Conservation (phyloP, 108 stramenopile species). For the Conticribra weissflogii region DNA sequence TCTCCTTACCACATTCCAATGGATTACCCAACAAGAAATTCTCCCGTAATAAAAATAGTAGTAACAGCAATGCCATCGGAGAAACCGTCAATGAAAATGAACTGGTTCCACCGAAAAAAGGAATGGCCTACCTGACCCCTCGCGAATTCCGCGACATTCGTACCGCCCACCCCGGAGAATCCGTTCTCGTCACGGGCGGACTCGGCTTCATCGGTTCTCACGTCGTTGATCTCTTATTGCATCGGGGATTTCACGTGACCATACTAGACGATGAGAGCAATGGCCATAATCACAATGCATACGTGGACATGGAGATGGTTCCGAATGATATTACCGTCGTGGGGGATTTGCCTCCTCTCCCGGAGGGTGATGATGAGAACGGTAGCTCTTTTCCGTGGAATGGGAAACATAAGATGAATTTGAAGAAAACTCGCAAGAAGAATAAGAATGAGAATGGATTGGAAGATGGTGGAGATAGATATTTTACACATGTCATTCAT, state of each 20-base stretch:
- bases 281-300: constrained; percentile 50
- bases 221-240: constrained; percentile 62
- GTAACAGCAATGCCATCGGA: too few relatives aligned
- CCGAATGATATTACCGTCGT: constrained; percentile 50
- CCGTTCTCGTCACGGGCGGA: constrained; percentile 82
- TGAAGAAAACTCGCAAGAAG: constrained; percentile 64
- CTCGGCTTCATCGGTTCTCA: constrained; percentile 86
- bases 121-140: constrained; percentile 30
- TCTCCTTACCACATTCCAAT: too few relatives aligned
- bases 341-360: constrained; percentile 36
- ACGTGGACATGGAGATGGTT: constrained; percentile 32
- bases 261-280: constrained; percentile 76
- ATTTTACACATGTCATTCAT: constrained; percentile 67
- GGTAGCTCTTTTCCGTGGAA: too few relatives aligned
- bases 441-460: constrained; percentile 5
- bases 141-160: constrained; percentile 40
- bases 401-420: too few relatives aligned
- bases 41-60: too few relatives aligned
- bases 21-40: too few relatives aligned
- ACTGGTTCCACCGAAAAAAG: constrained; percentile 25
- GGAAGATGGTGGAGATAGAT: constrained; percentile 2
- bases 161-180: constrained; percentile 23
- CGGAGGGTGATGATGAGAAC: constrained; percentile 47
- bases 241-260: constrained; percentile 78
- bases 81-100: neutral